Percentiles rank a stretch among this genome's conserved stretches.
These are phyloP conservation scores for Chalciporus piperatus DNA, from an alignment of 768 basidiomycete species.

Conservation along the genomic window DNA sequence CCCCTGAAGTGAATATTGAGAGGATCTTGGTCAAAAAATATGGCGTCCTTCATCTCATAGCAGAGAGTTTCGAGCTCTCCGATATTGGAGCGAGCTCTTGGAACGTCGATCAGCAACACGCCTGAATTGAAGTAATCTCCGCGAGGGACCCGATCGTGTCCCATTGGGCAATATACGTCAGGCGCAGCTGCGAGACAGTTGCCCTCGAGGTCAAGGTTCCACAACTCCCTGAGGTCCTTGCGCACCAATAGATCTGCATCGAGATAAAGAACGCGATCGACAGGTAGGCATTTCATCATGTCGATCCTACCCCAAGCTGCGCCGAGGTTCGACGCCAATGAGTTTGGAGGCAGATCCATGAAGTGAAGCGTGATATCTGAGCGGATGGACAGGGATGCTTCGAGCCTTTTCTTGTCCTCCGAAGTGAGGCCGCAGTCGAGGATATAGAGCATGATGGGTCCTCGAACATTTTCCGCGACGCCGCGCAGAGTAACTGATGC, in stretches of 20 bases:
- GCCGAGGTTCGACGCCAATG: slow-evolving; percentile 26
- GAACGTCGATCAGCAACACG: slow-evolving; percentile 46
- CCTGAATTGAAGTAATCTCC: slow-evolving; percentile 49
- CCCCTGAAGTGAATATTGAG: slow-evolving; percentile 42
- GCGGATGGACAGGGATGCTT: slow-evolving; percentile 18
- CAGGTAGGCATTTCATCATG: slow-evolving; percentile 38
- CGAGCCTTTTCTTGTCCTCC: slow-evolving; percentile 30
- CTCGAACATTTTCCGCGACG: slow-evolving; percentile 31
- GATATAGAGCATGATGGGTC: slow-evolving; percentile 44
- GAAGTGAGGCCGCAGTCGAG: slow-evolving; percentile 40
- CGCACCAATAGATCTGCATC: slow-evolving; percentile 49
- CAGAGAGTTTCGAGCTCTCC: slow-evolving; percentile 25
- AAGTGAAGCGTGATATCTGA: slow-evolving; percentile 38
- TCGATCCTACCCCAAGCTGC: slow-evolving; percentile 47
- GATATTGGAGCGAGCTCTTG: slow-evolving; percentile 30
- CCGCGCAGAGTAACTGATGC: slow-evolving; percentile 45
- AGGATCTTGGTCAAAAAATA: slow-evolving; percentile 44
- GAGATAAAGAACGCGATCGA: slow-evolving; percentile 47
- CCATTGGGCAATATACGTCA: slow-evolving; percentile 47
- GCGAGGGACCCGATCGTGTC: slow-evolving; percentile 32
- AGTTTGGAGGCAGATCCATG: slow-evolving; percentile 31
- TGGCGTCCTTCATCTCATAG: slow-evolving; percentile 21
- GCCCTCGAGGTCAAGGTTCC: slow-evolving; percentile 42
- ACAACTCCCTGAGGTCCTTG: slow-evolving; percentile 35
- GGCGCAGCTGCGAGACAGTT: slow-evolving; percentile 38